These are phyloP conservation scores for Avena sativa DNA, from an alignment of 176 grass and related monocot genomes.

Conservation along the genomic window DNA sequence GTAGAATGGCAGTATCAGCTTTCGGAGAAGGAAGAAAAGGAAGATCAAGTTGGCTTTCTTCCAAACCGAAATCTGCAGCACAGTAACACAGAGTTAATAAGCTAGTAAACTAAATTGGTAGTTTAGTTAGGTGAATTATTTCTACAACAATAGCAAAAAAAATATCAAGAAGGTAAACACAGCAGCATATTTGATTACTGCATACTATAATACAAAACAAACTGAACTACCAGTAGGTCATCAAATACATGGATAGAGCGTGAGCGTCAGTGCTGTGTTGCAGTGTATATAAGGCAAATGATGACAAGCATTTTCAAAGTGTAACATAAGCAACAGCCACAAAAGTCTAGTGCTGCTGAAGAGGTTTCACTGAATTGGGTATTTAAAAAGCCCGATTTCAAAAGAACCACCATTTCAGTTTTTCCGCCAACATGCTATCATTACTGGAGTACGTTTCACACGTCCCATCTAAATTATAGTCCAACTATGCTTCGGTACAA, in stretches of 20 bases:
- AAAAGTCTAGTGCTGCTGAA: background rate
- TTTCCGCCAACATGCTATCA: slow-evolving; percentile 13
- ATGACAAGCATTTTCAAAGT: slow-evolving; percentile 37
- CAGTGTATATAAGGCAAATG: slow-evolving; percentile 1
- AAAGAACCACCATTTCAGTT: background rate
- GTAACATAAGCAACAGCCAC: slow-evolving; percentile 12
- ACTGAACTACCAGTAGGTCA: background rate
- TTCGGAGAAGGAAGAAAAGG: slow-evolving; percentile 93
- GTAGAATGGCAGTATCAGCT: slow-evolving; percentile 95
- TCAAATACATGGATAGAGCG: background rate
- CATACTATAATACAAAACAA: background rate
- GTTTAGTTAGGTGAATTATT: background rate
- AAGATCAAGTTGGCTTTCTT: slow-evolving; percentile 98
- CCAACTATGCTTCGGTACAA: background rate
- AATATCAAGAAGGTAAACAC: background rate
- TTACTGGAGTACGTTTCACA: background rate
- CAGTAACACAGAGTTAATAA: slow-evolving; percentile 8
- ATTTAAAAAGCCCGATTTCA: background rate
- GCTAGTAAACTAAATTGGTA: background rate
- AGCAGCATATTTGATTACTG: slow-evolving; percentile 8
- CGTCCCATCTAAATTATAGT: background rate
- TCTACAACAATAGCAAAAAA: background rate
- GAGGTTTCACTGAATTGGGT: background rate
- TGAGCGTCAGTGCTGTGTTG: background rate
- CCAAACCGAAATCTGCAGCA: slow-evolving; percentile 82